phyloP scores from a whole-genome alignment of 768 basidiomycete genomes.

The Psilocybe cubensis region DNA sequence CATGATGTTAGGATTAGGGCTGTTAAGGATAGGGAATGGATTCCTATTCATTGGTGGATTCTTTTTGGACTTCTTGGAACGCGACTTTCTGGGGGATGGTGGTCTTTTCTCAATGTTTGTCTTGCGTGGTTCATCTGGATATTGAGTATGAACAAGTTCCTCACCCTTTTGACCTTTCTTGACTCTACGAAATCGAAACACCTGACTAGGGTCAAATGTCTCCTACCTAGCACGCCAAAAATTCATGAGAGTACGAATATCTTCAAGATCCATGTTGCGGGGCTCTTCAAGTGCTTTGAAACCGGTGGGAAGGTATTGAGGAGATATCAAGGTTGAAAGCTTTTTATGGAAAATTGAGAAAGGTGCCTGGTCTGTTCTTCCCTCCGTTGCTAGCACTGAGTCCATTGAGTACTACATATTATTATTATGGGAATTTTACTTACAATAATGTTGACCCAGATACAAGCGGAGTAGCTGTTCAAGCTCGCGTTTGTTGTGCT shows the following conservation, averaged over 20 bases:
- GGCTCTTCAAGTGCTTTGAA: background rate
- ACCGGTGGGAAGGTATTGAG: too few species aligned
- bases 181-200: background rate
- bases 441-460: background rate
- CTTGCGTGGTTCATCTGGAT: background rate
- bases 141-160: background rate
- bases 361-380: too few species aligned
- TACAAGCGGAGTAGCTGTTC: background rate
- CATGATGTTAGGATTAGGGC: too few species aligned
- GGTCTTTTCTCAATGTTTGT: background rate
- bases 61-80: too few species aligned
- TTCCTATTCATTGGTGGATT: too few species aligned
- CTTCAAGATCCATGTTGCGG: background rate
- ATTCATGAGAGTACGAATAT: background rate
- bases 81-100: too few species aligned
- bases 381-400: too few species aligned
- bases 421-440: too few species aligned
- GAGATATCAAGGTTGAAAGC: too few species aligned
- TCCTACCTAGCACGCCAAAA: background rate
- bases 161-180: background rate
- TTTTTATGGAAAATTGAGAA: too few species aligned
- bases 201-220: background rate
- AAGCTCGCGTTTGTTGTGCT: background rate
- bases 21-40: too few species aligned
- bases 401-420: background rate